Percentiles rank a stretch among this genome's conserved stretches.
phyloP scores from a whole-genome alignment of 192 early-diverging fungal genomes.

The Coemansia sp. region DNA sequence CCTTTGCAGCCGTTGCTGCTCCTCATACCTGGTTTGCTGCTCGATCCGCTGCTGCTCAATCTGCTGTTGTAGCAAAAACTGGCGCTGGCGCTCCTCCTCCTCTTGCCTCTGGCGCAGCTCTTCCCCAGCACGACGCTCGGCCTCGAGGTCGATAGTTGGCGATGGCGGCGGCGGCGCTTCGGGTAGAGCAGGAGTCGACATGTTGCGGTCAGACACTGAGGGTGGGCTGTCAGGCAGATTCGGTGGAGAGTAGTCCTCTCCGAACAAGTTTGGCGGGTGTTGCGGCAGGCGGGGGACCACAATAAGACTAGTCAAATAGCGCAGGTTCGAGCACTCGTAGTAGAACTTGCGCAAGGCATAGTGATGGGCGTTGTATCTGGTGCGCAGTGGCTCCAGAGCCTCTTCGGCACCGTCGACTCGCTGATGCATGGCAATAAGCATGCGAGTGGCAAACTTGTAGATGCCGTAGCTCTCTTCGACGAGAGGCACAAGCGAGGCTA shows the following conservation, averaged over 20 bases:
- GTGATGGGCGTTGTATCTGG: constrained; percentile 83
- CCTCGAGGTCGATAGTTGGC: constrained; percentile 64
- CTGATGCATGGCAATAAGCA: constrained; percentile 93
- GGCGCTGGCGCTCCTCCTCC: constrained; percentile 60
- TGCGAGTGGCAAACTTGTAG: constrained; percentile 92
- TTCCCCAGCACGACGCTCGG: constrained; percentile 59
- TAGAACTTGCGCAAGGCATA: constrained; percentile 89
- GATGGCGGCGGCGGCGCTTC: constrained; percentile 51
- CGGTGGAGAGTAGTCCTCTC: constrained; percentile 64
- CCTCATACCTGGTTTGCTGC: constrained; percentile 72
- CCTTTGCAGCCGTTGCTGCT: constrained; percentile 71
- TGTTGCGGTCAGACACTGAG: constrained; percentile 17
- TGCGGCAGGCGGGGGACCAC: constrained; percentile 80
- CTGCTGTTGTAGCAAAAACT: constrained; percentile 54
- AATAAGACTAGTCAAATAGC: constrained; percentile 92
- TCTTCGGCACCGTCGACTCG: constrained; percentile 65
- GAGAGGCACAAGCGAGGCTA: constrained; percentile 93
- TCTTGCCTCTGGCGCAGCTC: constrained; percentile 66
- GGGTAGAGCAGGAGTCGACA: constrained; percentile 47
- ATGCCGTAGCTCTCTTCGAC: constrained; percentile 95
- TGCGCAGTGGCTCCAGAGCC: constrained; percentile 83
- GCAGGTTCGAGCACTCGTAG: constrained; percentile 81
- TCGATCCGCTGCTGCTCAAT: constrained; percentile 63
- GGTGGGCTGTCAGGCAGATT: constrained; percentile 58
- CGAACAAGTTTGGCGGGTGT: constrained; percentile 81